Conservation (phyloP, 73 alveolate genomes). For the Effrenium voratum region DNA sequence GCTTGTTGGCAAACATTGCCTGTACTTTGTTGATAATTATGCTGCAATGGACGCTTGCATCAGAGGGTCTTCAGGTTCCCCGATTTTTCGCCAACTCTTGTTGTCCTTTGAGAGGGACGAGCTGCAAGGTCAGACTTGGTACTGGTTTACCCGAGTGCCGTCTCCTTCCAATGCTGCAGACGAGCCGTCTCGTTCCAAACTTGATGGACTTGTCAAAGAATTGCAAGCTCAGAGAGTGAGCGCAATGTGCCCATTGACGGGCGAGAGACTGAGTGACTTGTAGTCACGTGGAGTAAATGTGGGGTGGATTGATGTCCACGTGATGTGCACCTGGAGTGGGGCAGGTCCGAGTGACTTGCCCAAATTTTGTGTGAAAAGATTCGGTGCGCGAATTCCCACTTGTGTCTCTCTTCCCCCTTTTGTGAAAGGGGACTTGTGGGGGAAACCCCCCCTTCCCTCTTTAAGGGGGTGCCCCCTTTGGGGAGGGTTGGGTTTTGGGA, state of each 20-base stretch:
- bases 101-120: neutral
- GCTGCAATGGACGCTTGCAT: neutral
- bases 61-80: neutral
- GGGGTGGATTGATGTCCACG: too few relatives aligned
- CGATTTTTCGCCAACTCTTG: neutral
- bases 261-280: neutral
- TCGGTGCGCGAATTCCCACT: too few relatives aligned
- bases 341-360: too few relatives aligned
- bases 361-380: too few relatives aligned
- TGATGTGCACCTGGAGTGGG: too few relatives aligned
- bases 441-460: too few relatives aligned
- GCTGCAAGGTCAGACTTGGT: neutral
- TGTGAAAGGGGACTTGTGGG: too few relatives aligned
- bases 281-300: too few relatives aligned
- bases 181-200: neutral
- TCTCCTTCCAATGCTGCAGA: neutral
- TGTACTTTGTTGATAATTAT: neutral
- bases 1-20: neutral
- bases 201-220: neutral
- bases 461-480: too few relatives aligned
- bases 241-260: neutral
- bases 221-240: neutral
- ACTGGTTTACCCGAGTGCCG: neutral
- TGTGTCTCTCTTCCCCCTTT: too few relatives aligned
- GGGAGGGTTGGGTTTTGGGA: too few relatives aligned